Conservation (phyloP, 2,329 filamentous ascomycete species). For the Alternaria viburni region DNA sequence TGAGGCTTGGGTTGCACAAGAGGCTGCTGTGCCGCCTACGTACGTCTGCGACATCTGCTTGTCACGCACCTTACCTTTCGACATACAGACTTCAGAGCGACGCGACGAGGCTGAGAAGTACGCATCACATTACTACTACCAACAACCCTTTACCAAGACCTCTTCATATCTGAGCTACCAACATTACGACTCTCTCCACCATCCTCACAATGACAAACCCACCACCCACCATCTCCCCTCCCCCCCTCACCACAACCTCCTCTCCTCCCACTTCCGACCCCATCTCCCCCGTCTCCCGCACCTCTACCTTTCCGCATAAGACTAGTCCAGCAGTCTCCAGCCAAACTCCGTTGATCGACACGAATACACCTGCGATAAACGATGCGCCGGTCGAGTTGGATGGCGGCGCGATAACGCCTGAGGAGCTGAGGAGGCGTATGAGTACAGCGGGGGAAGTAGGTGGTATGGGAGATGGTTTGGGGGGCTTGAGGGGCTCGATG, state of each 20-base stretch:
- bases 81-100: not conserved
- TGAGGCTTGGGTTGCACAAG: not conserved
- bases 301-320: constrained; percentile 35
- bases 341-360: constrained; percentile 45
- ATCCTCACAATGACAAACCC: constrained; percentile 10
- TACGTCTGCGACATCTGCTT: not conserved
- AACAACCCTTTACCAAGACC: too few species aligned
- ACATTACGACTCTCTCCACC: not conserved
- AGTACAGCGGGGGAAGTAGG: constrained; percentile 17
- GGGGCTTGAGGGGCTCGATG: not conserved
- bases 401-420: constrained; percentile 31
- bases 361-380: constrained; percentile 51
- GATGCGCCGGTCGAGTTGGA: constrained; percentile 54
- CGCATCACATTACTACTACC: too few species aligned
- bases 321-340: constrained; percentile 29
- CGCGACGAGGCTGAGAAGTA: not conserved
- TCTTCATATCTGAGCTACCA: too few species aligned
- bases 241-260: constrained; percentile 5
- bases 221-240: constrained; percentile 23
- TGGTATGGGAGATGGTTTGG: not conserved
- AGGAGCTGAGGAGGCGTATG: constrained; percentile 31
- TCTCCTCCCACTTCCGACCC: too few species aligned
- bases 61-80: not conserved
- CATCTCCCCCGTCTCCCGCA: constrained; percentile 30
- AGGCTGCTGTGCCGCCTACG: not conserved